Percentiles rank a stretch among this genome's conserved stretches.
phyloP scores from a whole-genome alignment of 495 filamentous ascomycete genomes.

The Talaromyces proteolyticus region DNA sequence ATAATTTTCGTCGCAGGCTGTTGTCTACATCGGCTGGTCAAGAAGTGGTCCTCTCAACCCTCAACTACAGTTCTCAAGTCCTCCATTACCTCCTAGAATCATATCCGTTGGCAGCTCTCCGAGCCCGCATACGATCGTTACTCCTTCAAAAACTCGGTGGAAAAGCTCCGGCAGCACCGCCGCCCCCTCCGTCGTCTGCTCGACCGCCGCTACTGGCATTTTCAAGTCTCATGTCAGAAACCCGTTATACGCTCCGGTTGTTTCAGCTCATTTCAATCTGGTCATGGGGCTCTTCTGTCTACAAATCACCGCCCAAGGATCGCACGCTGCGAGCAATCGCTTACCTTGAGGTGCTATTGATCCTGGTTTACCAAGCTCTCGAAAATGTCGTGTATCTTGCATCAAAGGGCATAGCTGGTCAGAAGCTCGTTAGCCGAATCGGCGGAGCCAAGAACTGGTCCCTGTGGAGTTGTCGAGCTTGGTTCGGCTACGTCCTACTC shows the following conservation, averaged over 20 bases:
- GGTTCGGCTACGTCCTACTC: slow-evolving; percentile 70
- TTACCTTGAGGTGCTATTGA: slow-evolving; percentile 60
- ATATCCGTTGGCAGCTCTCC: slow-evolving; percentile 28
- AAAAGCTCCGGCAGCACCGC: slow-evolving; percentile 14
- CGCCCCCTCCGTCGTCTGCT: slow-evolving; percentile 11
- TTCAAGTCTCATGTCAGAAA: slow-evolving; percentile 58
- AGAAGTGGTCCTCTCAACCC: slow-evolving; percentile 29
- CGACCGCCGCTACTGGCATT: slow-evolving; percentile 41
- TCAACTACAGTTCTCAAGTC: slow-evolving; percentile 32
- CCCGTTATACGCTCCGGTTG: slow-evolving; percentile 68
- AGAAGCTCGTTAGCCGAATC: slow-evolving; percentile 49
- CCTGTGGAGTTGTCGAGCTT: slow-evolving; percentile 72
- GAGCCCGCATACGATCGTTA: slow-evolving; percentile 25
- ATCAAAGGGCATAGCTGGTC: slow-evolving; percentile 45
- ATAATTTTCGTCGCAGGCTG: slow-evolving; percentile 16
- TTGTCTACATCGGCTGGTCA: slow-evolving; percentile 27
- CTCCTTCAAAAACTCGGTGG: slow-evolving; percentile 35
- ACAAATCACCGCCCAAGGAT: slow-evolving; percentile 43
- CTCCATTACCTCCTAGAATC: slow-evolving; percentile 36
- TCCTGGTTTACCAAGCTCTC: slow-evolving; percentile 65
- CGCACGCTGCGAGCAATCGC: slow-evolving; percentile 44
- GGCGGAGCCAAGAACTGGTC: slow-evolving; percentile 49
- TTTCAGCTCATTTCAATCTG: slow-evolving; percentile 77
- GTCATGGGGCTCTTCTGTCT: slow-evolving; percentile 56
- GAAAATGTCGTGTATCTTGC: slow-evolving; percentile 83